Base-by-base conservation (phyloP, 73 alveolate genomes). In the Paramecium sonneborni region DNA sequence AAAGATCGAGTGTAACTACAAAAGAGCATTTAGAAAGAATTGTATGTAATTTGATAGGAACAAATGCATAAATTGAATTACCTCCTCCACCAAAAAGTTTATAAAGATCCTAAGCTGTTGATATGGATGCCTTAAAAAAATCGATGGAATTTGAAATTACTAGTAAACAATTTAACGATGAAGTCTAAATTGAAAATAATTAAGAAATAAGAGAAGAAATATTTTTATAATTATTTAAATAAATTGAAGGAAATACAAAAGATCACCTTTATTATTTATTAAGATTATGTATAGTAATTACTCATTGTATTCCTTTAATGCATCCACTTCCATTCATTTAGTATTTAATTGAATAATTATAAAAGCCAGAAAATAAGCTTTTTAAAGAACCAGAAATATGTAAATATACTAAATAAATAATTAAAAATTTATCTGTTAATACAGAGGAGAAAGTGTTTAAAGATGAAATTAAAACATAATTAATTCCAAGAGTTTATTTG, bases 1-100 rank as follows among this genome's bases (percentile, higher is more conserved):
- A 67, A 67, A 7, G 85, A 67, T 67, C 85, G 9, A 67, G 85
- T 32, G 5, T 32, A 30, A 28, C 85, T 14, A 67, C 46, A 28
- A 67, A 34, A 67, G 85, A 67, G 23, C 85, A 67, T 67, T n/a
- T 67, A 26, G 46, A 67, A 21, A 67, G 85, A 24, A 67, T 67
- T 21, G 18, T 67, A 24, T 28, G 39, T 67, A 30, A n/a, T 28
- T 23, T 67, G 20, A 67, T 67, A 14, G 85, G 85, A 21, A 28
- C 85, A 67, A 67, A 23, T 12, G 85, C 85, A 11, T 32, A 67
- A 67, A 28, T 67, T 67, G 85, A 67, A 14, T 21, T 34, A 67
- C 85, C 85, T 3, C 38, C 85, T 7, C 48, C 85, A 14, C 85
- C 85, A 7, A 67, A 67, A 23, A 28, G 46, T 32, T 32, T 67